Evolutionary conservation across 2,329 filamentous ascomycete species (phyloP), one percentile per base, ranked within the genome.

Genomic region (Periconia digitata): DNA sequence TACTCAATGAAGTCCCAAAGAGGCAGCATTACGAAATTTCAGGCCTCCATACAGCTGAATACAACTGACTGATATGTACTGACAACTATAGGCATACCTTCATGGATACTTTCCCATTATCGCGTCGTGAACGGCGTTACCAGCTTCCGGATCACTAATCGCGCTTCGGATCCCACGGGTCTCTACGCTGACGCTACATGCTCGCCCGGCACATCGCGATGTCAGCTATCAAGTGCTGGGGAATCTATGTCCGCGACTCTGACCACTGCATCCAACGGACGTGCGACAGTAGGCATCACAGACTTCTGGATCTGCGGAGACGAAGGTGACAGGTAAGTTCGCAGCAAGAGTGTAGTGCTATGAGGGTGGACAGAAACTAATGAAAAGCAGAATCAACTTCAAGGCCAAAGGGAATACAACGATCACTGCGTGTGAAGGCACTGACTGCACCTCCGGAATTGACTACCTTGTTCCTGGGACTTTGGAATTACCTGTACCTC

Each of bases 371-470:
- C 27, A 15, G 12, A 32, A 32, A 32, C 22, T 42, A 17, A 46
- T 46, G 24, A 6, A 13, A 6, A 3, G 24, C 21, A 53, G 50
- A n/a, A 36, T 46, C 16, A 35, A 38, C 15, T 54, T 54, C 37
- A 50, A 27, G 13, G 51, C 41, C 3, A 51, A 22, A 6, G 51
- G 51, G 3, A 50, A 34, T 35, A 46, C 48, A 4, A 46, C 42
- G 1, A 51, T 54, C 18, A 54, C 47, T 15, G 42, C 46, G n/a
- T 54, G 51, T 18, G 20, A 24, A n/a, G 48, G 51, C 27, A 36
- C 18, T 21, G 43, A 54, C 18, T 51, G 51, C 29, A 29, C 44
- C 17, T 54, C 51, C 20, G 44, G 47, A 3, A 54, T 54, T 29
- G 46, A 47, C 8, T 51, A 54, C 40, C 44, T 54, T 23, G 48